Base-by-base conservation (phyloP, 345 rosid genomes). In the Camelina neglecta region DNA sequence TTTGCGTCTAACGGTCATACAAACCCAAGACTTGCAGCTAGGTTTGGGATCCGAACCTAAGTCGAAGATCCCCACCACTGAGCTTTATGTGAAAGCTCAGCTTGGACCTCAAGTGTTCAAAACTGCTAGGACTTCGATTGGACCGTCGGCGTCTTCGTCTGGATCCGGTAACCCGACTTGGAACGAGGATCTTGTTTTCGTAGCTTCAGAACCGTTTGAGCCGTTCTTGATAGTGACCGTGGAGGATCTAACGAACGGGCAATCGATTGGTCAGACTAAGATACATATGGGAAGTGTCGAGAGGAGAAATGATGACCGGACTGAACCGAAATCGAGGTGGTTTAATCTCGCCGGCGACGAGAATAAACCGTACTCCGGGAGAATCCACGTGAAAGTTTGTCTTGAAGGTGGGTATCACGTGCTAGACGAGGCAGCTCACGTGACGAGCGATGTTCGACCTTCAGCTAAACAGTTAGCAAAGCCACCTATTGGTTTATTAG, bases 391-490 rank as follows among this genome's bases (percentile, higher is more conserved):
- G 59, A 82, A 83, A 15, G 93, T 75, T 7, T 93, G 96, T 53
- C 78, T 91, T 63, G 96, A 93, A 67, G 97, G 98, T 11, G 97
- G 97, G 2, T 93, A 93, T 71, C 98, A 93, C 80, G 97, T 93
- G 85, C 82, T 87, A 15, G 98, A 93, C 9, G 97, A 93, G 56
- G 98, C 96, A 3, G 91, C 98, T 83, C 98, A 93, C 73, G 84
- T 89, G 86, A 93, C 97, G 1, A 93, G 98, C 44, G 97, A 93
- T 77, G 93, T 93, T 6, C 79, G 90, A 65, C 86, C 98, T 5
- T 83, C 97, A 0, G 96, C 97, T 33, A 93, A 89, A 68, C 97
- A 93, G 71, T 69, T 93, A 10, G 85, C 93, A 23, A 88, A 83
- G 64, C 86, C 93, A 71, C 97, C 97, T 0, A 88, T 89, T 24